A percentile compares a stretch with the other conserved stretches of the same genome.
Conservation (phyloP, 352 stramenopile genomes). For the Globisporangium paroecandrum region DNA sequence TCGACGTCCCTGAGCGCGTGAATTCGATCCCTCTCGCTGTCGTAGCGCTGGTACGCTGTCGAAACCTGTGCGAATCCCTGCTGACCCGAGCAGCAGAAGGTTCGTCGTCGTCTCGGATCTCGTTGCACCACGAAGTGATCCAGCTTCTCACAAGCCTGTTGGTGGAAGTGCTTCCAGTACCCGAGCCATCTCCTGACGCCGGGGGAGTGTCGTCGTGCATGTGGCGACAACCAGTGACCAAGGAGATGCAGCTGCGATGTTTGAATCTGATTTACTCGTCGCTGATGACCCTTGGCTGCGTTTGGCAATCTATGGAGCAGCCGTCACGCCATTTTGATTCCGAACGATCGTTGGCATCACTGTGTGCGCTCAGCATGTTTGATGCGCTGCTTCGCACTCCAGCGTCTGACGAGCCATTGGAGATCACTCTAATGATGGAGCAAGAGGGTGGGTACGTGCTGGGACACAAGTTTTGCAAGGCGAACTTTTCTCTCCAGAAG, state of each 20-base stretch:
- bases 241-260: conserved; percentile 81
- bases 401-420: conserved; percentile 66
- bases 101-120: conserved; percentile 88
- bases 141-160: conserved; percentile 81
- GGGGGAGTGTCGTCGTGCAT: conserved; percentile 38
- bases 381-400: conserved; percentile 79
- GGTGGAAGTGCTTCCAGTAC: conserved; percentile 81
- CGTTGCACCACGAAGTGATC: conserved; percentile 87
- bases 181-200: conserved; percentile 27
- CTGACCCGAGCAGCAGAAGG: conserved; percentile 77
- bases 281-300: conserved; percentile 74
- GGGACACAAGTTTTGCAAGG: conserved; percentile 81
- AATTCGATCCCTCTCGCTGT: conserved; percentile 72
- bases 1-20: conserved; percentile 82
- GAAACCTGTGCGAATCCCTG: conserved; percentile 73
- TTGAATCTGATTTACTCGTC: conserved; percentile 73
- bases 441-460: conserved; percentile 79
- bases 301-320: conserved; percentile 89
- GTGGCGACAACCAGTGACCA: conserved; percentile 66
- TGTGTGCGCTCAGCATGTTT: conserved; percentile 79
- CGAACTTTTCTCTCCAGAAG: conserved; percentile 76
- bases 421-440: conserved; percentile 80
- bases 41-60: conserved; percentile 76
- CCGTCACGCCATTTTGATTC: conserved; percentile 86
- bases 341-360: conserved; percentile 68